Evolutionary conservation across 78 protist species (phyloP).

Genomic region (Salpingoeca rosetta): DNA sequence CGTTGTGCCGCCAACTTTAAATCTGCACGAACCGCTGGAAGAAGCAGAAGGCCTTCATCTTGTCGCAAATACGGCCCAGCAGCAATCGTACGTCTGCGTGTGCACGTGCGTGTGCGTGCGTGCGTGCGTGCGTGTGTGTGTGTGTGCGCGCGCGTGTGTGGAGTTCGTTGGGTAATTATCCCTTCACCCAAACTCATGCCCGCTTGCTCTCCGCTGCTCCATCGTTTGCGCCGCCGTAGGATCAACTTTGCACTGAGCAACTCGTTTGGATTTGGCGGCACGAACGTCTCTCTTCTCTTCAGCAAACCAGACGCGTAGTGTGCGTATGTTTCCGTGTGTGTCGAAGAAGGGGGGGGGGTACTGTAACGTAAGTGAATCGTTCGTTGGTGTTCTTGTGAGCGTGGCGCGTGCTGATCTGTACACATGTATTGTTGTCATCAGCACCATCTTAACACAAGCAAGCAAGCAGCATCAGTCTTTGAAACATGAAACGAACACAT

Average conservation of each 20-base stretch:
- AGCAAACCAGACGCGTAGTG: background rate
- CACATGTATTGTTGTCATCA: background rate
- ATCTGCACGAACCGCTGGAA: too few relatives aligned
- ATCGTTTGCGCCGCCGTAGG: too few relatives aligned
- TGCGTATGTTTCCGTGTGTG: background rate
- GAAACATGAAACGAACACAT: too few relatives aligned
- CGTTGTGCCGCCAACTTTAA: background rate
- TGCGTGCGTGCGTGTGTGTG: background rate
- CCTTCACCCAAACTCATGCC: too few relatives aligned
- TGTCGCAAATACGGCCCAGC: too few relatives aligned
- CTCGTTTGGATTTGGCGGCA: constrained; percentile 91
- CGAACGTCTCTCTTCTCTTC: constrained; percentile 61
- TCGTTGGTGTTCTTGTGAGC: background rate
- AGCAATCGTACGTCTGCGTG: too few relatives aligned
- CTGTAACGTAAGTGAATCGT: background rate
- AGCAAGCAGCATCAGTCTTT: background rate
- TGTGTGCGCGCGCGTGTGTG: background rate
- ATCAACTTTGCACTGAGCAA: constrained; percentile 55
- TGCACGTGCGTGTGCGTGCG: too few relatives aligned
- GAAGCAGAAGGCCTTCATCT: too few relatives aligned
- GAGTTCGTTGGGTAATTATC: too few relatives aligned
- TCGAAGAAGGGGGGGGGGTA: background rate
- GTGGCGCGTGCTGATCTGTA: background rate
- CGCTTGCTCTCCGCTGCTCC: too few relatives aligned
- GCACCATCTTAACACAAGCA: background rate